Conservation (phyloP, 352 stramenopile species). For the Phytopythium litorale region DNA sequence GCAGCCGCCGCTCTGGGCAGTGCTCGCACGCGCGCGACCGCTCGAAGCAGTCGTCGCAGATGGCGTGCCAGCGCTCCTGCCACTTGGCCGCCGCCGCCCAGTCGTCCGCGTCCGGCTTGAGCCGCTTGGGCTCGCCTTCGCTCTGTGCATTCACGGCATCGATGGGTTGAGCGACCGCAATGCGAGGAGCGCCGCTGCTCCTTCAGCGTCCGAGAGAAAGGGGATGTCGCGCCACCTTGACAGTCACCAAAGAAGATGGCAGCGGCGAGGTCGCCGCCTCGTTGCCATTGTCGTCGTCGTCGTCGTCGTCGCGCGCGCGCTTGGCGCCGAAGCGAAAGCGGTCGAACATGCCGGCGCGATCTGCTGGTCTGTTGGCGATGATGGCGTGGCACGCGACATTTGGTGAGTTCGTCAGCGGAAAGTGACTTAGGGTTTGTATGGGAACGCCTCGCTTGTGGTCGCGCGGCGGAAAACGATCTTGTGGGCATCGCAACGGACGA, state of each 20-base stretch:
- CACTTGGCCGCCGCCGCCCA: conserved; percentile 17
- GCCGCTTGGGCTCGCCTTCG: conserved; percentile 4
- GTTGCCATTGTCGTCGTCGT: conserved; percentile 6
- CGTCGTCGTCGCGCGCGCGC: conserved; percentile 20
- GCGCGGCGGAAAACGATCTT: background rate
- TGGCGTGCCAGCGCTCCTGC: conserved; percentile 81
- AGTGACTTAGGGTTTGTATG: no score
- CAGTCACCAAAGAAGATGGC: background rate
- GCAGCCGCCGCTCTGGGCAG: conserved; percentile 54
- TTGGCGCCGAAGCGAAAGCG: conserved; percentile 62
- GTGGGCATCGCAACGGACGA: background rate
- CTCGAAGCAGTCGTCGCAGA: conserved; percentile 73
- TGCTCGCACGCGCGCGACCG: conserved; percentile 47
- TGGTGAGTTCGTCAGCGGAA: no score
- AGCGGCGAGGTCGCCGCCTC: conserved; percentile 8
- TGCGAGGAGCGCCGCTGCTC: background rate
- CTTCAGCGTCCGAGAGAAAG: background rate
- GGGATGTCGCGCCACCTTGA: background rate
- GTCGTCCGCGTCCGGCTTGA: background rate
- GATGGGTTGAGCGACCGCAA: background rate
- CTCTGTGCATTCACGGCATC: background rate
- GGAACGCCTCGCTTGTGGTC: no score
- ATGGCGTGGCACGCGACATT: no score
- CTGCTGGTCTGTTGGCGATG: no score
- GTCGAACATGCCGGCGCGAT: conserved; percentile 31